Evolutionary conservation across 352 stramenopile species (phyloP), one percentile per base, ranked within the genome.

Genomic region (Peronospora tabacina): DNA sequence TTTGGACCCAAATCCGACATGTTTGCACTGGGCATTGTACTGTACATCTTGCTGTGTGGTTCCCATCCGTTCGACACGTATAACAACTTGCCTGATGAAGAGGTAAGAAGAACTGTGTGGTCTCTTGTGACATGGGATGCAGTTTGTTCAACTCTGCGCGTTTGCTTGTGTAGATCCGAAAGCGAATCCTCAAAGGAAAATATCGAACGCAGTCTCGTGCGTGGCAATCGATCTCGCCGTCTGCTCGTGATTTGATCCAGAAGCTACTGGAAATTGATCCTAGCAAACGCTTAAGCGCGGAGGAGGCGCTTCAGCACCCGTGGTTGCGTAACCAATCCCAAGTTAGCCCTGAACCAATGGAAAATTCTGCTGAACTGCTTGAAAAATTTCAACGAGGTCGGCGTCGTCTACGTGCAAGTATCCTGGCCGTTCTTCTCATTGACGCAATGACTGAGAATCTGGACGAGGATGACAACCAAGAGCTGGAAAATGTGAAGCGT

Each of bases 41-140:
- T 90, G 16, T 93, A 93, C 45, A 93, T 93, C 43, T 52, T 93
- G 20, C 36, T 93, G n/a, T 90, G 77, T n/a, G 82, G 82, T 10
- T 68, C 72, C 9, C 82, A 93, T 41, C 82, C 82, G 28, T 93
- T 90, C 46, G 82, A 93, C 49, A 75, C 77, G 15, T 87, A 88
- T 52, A 93, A 93, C 65, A 89, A 90, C 46, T 54, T 88, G 44
- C 85, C 77, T 0, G 82, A 93, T 38, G 75, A 90, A 61, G 77
- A 90, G 68, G 75, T 87, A 60, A 12, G 53, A 22, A 10, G 1
- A 6, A 33, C 7, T 3, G 1, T 40, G 5, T 35, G 8, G 7
- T 38, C 26, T 19, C 20, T 8, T 46, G 12, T 49, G 22, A 28
- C 3, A 12, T 47, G 37, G 2, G 3, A 36, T 45, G 13, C 2